A percentile compares a stretch with the other conserved stretches of the same genome.
These are phyloP conservation scores for Cylindrotheca fusiformis DNA, from an alignment of 108 stramenopile species.

Conservation along the genomic window DNA sequence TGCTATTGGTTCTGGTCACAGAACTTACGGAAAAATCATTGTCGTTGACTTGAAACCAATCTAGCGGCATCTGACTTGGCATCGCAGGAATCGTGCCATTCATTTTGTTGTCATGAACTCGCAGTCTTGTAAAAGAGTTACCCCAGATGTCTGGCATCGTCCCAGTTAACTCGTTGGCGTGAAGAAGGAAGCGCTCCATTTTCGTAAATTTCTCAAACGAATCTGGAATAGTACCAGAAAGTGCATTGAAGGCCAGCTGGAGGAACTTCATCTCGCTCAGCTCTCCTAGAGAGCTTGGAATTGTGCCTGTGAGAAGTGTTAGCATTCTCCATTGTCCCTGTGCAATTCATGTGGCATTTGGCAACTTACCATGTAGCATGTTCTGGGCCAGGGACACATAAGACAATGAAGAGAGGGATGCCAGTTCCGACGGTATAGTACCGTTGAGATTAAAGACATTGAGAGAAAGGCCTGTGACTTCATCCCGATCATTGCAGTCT, in stretches of 20 bases:
- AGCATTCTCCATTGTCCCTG: no score
- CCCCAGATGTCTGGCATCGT: conserved; percentile 23
- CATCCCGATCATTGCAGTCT: neutral
- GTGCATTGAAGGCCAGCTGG: conserved; percentile 32
- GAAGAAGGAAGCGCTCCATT: neutral
- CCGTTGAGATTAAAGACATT: neutral
- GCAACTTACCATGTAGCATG: neutral
- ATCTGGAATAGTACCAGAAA: conserved; percentile 23
- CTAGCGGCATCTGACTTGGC: conserved; percentile 19
- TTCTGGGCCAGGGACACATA: neutral
- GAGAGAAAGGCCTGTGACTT: neutral
- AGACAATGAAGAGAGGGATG: neutral
- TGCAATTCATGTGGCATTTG: no score
- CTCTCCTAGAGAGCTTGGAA: conserved; percentile 33
- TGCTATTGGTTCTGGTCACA: no score
- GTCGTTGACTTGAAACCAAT: neutral
- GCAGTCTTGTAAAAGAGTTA: conserved; percentile 19
- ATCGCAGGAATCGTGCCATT: conserved; percentile 46
- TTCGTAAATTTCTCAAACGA: conserved; percentile 9
- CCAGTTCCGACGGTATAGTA: neutral
- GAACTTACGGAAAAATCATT: neutral
- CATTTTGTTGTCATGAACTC: conserved; percentile 40
- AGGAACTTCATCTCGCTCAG: conserved; percentile 32
- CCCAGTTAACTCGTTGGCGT: neutral
- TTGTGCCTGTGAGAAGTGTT: conserved; percentile 22